A percentile compares a stretch with the other conserved stretches of the same genome.
Conservation (phyloP, 345 rosid genomes). For the Pugionium dolabratum region DNA sequence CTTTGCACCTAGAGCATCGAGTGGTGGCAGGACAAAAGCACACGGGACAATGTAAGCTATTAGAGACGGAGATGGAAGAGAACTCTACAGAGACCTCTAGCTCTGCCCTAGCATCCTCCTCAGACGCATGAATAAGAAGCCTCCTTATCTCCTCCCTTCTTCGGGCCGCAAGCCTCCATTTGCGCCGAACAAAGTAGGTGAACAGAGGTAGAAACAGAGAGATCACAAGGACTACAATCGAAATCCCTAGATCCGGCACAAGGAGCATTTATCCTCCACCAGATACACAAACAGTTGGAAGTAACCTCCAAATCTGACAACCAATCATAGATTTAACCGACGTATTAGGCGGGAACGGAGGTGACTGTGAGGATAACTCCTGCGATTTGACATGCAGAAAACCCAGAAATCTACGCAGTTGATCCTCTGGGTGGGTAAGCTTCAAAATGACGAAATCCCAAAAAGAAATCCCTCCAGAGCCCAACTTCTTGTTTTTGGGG, state of each 20-base stretch:
- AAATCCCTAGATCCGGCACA: conserved; percentile 83
- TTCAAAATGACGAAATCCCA: conserved; percentile 20
- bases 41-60: conserved; percentile 64
- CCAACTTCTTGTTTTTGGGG: conserved; percentile 3
- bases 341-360: conserved; percentile 22
- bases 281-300: conserved; percentile 45
- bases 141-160: conserved; percentile 76
- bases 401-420: conserved; percentile 26
- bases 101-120: conserved; percentile 88
- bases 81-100: conserved; percentile 58
- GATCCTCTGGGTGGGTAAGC: conserved; percentile 29
- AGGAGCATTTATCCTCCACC: conserved; percentile 74
- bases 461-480: conserved; percentile 23
- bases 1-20: conserved; percentile 83
- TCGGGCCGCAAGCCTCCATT: conserved; percentile 65
- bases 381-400: conserved; percentile 39
- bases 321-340: conserved; percentile 51
- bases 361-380: conserved; percentile 9
- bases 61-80: conserved; percentile 37
- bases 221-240: conserved; percentile 64
- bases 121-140: conserved; percentile 73
- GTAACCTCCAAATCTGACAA: conserved; percentile 42
- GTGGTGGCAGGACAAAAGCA: conserved; percentile 76
- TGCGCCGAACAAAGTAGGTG: conserved; percentile 52
- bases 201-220: conserved; percentile 50